Percentiles rank a stretch among this genome's conserved stretches.
Evolutionary conservation across 192 early-diverging fungal genomes (phyloP).

Genomic region (Coemansia sp.): DNA sequence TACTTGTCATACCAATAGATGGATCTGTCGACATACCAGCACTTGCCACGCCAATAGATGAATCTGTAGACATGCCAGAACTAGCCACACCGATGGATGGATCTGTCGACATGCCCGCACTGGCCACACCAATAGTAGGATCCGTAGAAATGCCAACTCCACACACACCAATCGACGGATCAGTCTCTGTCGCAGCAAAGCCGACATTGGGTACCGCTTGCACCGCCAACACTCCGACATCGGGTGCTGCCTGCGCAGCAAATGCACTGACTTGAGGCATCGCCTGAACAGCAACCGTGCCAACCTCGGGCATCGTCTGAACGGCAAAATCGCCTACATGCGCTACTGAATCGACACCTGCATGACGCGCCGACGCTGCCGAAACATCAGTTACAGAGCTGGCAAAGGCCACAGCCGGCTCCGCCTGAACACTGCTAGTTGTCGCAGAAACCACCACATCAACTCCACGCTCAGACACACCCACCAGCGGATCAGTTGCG

Average conservation of each 20-base stretch:
- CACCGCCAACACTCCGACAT: background rate
- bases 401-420: background rate
- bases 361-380: conserved; percentile 2
- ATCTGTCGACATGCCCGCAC: conserved; percentile 8
- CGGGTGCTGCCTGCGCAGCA: background rate
- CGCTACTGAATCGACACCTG: conserved; percentile 10
- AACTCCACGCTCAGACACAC: conserved; percentile 15
- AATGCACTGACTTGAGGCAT: background rate
- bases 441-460: background rate
- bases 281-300: background rate
- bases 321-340: background rate
- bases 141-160: conserved; percentile 3
- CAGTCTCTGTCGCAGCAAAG: background rate
- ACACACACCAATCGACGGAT: conserved; percentile 13
- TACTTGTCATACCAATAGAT: background rate
- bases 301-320: background rate
- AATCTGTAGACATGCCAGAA: conserved; percentile 4
- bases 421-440: conserved; percentile 1
- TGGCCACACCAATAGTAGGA: conserved; percentile 7
- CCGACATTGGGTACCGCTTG: background rate
- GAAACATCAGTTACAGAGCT: conserved; percentile 21
- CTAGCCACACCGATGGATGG: conserved; percentile 6
- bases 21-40: conserved; percentile 9
- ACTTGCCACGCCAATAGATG: conserved; percentile 3
- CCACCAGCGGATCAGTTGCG: conserved; percentile 24